Base-by-base conservation (phyloP, 192 early-diverging fungal genomes). In the Coemansia sp. region DNA sequence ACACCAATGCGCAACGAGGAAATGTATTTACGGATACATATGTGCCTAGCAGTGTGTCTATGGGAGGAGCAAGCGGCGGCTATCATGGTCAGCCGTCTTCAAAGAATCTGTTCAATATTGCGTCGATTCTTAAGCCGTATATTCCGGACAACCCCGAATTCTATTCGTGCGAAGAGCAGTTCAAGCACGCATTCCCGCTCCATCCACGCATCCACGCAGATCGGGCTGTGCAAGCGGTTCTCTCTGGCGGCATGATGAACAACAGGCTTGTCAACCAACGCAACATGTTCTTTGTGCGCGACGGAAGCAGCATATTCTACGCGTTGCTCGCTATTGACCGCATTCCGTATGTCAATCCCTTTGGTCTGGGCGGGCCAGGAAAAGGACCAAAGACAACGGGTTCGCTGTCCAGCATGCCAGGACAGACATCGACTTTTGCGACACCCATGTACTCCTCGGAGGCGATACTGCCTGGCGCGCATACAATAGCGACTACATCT, bases 201-300 rank as follows among this genome's bases (percentile, higher is more conserved):
- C 79, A 81, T 38, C 70, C 73, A 15, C 79, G 79, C 56, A 73
- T 73, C 17, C 54, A 60, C 22, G 54, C 73, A 8, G 35, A 17
- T 2, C 69, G 63, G 43, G 73, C 79, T 0, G 56, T 63, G 13
- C 79, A 75, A 15, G 66, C 73, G 1, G 79, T 81, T 42, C 63
- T 81, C 41, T 57, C 67, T 43, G 70, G 70, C n/a, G 73, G 73
- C 17, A 75, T 81, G 79, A 67, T 75, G 63, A 81, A 81, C 67
- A 75, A 56, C 56, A 74, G 73, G n/a, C 56, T 81, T 1, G 59
- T 55, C 2, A 81, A 81, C 67, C 67, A 73, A 63, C 59, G 57
- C 53, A 70, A 69, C 57, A 81, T 81, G 79, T 81, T 81, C 45
- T 75, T 73, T 66, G 79, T 81, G 42, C 79, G 79, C 70, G 79